Evolutionary conservation across 495 filamentous ascomycete species (phyloP), one percentile per base, ranked within the genome.

Genomic region (Chaetomium cochliodes): DNA sequence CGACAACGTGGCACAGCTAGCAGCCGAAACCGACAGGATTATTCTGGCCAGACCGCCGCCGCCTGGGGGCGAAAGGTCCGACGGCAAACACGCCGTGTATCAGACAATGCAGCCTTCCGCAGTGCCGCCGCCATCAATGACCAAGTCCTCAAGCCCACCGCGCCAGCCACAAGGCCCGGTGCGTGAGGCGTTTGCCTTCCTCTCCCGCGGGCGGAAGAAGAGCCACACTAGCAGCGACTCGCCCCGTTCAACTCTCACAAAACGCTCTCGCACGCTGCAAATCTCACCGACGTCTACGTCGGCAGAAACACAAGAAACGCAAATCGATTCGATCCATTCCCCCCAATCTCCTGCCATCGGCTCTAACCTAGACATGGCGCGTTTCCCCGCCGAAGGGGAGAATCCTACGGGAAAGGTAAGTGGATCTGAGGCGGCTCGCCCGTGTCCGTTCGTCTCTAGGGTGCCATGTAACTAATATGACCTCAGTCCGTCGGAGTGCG

Each of bases 381-480:
- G 30, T 46, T 26, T 15, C n/a, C 23, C 33, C 15, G 18, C 18
- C 79, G 88, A 3, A 92, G 90, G n/a, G 90, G 92, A 30, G 86
- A 96, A 96, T 80, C 85, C 88, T 57, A 89, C 87, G 41, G 90
- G 91, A 65, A 81, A 91, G 66, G 86, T 87, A 75, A 77, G 81
- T 78, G 37, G 50, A 53, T 18, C 51, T 57, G 16, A 39, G 22
- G 5, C 28, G 22, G 49, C 39, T 55, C 67, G 20, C 37, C 62
- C 16, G 63, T 23, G 50, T 23, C 55, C 62, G 58, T 62, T 50
- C 7, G 5, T 25, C 7, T 20, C 13, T 26, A n/a, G 25, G 11
- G 42, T 65, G 85, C 77, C 81, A 78, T 67, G 90, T 94, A 5
- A 9, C 61, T 63, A 16, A 63, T 42, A 9, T 25, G 20, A 20